These are phyloP conservation scores for Fonsecaea monophora DNA, from an alignment of 2,329 filamentous ascomycete genomes.

Conservation along the genomic window DNA sequence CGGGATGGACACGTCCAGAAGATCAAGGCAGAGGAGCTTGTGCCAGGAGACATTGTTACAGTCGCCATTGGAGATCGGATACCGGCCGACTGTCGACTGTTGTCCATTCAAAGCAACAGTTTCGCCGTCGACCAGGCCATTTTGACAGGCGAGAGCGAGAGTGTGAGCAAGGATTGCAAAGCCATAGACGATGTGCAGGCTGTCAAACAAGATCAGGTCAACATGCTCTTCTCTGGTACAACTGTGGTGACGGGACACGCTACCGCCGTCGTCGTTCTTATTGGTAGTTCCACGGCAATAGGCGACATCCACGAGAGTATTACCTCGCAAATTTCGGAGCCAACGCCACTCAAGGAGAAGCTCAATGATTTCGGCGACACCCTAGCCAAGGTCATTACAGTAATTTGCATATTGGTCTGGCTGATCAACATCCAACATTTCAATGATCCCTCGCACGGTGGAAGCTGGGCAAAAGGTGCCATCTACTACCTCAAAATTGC, in stretches of 20 bases:
- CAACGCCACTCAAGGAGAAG: constrained; percentile 97
- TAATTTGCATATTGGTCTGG: constrained; percentile 96
- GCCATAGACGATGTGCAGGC: constrained; percentile 78
- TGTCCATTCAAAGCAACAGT: constrained; percentile 94
- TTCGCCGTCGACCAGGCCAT: constrained; percentile 97
- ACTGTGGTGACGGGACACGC: constrained; percentile 95
- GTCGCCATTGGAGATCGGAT: constrained; percentile 91
- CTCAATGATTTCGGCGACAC: constrained; percentile 97
- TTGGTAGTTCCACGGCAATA: constrained; percentile 89
- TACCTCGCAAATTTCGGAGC: constrained; percentile 94
- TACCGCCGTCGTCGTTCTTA: constrained; percentile 86
- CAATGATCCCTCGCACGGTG: constrained; percentile 90
- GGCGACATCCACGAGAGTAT: constrained; percentile 99
- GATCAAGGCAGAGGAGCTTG: constrained; percentile 94
- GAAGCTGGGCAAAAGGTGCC: constrained; percentile 92
- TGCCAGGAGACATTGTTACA: constrained; percentile 90
- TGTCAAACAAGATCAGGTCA: constrained; percentile 96
- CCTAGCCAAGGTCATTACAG: constrained; percentile 96
- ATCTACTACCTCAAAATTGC: constrained; percentile 99
- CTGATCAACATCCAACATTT: constrained; percentile 98
- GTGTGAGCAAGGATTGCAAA: constrained; percentile 81
- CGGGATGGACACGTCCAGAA: constrained; percentile 81
- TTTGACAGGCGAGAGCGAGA: constrained; percentile 96
- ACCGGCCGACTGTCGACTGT: constrained; percentile 88
- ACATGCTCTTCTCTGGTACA: constrained; percentile 98